Evolutionary conservation across 805 yeast species (phyloP).

Genomic region (Ogataea ramenticola): DNA sequence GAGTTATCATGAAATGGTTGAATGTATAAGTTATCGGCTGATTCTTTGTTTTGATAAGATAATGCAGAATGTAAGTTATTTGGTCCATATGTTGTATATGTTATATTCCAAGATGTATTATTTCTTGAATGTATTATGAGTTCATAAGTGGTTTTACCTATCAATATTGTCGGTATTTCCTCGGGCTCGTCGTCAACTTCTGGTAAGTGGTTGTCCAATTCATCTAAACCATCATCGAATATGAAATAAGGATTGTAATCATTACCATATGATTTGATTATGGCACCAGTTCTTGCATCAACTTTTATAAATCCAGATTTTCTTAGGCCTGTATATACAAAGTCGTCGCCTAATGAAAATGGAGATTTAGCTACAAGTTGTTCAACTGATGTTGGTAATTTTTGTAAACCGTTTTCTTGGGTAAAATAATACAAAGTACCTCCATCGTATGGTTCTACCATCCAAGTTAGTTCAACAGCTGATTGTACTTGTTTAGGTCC

Average conservation of each 20-base stretch:
- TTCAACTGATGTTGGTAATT: slow-evolving; percentile 72
- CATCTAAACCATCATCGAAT: slow-evolving; percentile 10
- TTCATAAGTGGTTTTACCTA: slow-evolving; percentile 71
- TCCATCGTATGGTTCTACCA: slow-evolving; percentile 84
- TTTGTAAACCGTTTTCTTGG: slow-evolving; percentile 65
- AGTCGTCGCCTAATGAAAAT: slow-evolving; percentile 73
- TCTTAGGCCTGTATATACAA: slow-evolving; percentile 81
- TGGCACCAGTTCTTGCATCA: slow-evolving; percentile 66
- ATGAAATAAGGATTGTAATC: slow-evolving; percentile 5
- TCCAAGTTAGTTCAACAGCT: slow-evolving; percentile 49
- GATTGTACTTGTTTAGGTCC: slow-evolving; percentile 3
- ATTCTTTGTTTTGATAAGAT: slow-evolving; percentile 40
- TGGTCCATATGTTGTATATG: slow-evolving; percentile 87
- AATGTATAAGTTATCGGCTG: slow-evolving; percentile 69
- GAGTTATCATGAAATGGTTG: slow-evolving; percentile 82
- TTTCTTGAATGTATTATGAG: slow-evolving; percentile 69
- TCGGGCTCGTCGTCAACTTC: slow-evolving; percentile 4
- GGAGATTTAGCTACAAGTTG: slow-evolving; percentile 81
- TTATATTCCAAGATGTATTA: slow-evolving; percentile 74
- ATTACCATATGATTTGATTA: slow-evolving; percentile 56
- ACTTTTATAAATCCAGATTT: slow-evolving; percentile 70
- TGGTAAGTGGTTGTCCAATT: slow-evolving; percentile 4
- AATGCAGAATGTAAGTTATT: slow-evolving; percentile 65
- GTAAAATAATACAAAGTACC: slow-evolving; percentile 81
- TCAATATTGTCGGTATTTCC: slow-evolving; percentile 32